Base-by-base conservation (phyloP, 441 rosid genomes). In the Populus tomentosa region DNA sequence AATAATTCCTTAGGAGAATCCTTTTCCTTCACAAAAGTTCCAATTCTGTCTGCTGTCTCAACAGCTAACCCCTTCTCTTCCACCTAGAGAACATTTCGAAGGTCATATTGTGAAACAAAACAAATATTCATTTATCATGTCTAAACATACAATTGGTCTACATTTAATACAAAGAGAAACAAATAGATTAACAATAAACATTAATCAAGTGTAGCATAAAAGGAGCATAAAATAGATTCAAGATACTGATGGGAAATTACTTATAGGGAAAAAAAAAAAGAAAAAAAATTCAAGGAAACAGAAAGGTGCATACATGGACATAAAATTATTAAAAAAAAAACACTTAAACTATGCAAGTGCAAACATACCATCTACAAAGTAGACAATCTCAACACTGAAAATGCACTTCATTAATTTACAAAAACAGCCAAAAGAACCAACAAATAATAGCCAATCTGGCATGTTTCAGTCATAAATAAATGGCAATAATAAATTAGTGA, bases 61-160 rank as follows among this genome's bases (percentile, higher is more conserved):
- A 77, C 72, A 67, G 86, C 85, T 70, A 94, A 84, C 6, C 98
- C 99, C 75, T 93, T 95, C 85, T 92, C 97, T 71, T 96, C 98
- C 80, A 94, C 91, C 97, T 92, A 65, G 56, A 69, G 75, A 63
- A 66, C 11, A 79, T 53, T 35, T 61, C 36, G 50, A 32, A 70
- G 77, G 74, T 8, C 14, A 62, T 33, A 69, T 67, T 23, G 76
- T 30, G 63, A 33, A 63, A 36, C 73, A 70, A 75, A 14, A 14
- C 20, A 61, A 59, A 35, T 9, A 28, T 32, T 40, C 28, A 65
- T 66, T 69, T 67, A 76, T 36, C 61, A 32, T 72, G 74, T 23
- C 5, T 23, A 69, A 8, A 40, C 8, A 26, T 4, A 30, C 63
- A 70, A 59, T 24, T 24, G 18, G 3, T 5, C 26, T 38, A 30